A percentile compares a stretch with the other conserved stretches of the same genome.
phyloP scores from a whole-genome alignment of 768 basidiomycete genomes.

The button mushroom (Agaricus bisporus) region DNA sequence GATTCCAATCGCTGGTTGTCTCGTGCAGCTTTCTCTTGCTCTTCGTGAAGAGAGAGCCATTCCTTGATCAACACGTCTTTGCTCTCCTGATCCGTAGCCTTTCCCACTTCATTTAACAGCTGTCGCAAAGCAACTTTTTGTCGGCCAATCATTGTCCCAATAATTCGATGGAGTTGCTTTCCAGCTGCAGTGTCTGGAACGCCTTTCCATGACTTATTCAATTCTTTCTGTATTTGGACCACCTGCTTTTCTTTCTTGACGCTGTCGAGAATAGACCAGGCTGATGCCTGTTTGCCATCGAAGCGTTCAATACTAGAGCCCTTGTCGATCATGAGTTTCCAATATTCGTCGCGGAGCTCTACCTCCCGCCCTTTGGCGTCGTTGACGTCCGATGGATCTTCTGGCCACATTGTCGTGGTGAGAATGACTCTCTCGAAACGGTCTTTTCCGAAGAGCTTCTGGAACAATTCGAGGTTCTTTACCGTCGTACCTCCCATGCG shows the following conservation, averaged over 20 bases:
- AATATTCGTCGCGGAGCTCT: not conserved
- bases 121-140: slow-evolving; percentile 1
- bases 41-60: not conserved
- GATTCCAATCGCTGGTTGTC: not conserved
- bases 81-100: not conserved
- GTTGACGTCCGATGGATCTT: slow-evolving; percentile 10
- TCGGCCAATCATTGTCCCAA: not conserved
- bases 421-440: slow-evolving; percentile 21
- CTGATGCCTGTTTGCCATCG: not conserved
- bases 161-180: slow-evolving; percentile 28
- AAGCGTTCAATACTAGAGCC: not conserved
- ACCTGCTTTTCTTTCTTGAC: slow-evolving; percentile 19
- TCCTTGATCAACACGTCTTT: not conserved
- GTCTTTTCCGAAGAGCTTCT: slow-evolving; percentile 17
- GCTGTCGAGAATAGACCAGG: slow-evolving; percentile 1
- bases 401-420: slow-evolving; percentile 27
- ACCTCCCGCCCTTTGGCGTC: slow-evolving; percentile 2
- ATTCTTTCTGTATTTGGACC: slow-evolving; percentile 49
- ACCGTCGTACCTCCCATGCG: slow-evolving; percentile 21
- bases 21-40: not conserved
- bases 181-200: slow-evolving; percentile 51
- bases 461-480: slow-evolving; percentile 24
- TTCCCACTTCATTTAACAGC: not conserved
- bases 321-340: slow-evolving; percentile 3
- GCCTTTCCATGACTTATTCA: slow-evolving; percentile 36